Percentiles rank a stretch among this genome's conserved stretches.
These are phyloP conservation scores for Annona cherimola DNA, from an alignment of 164 flowering plant species.

Conservation along the genomic window DNA sequence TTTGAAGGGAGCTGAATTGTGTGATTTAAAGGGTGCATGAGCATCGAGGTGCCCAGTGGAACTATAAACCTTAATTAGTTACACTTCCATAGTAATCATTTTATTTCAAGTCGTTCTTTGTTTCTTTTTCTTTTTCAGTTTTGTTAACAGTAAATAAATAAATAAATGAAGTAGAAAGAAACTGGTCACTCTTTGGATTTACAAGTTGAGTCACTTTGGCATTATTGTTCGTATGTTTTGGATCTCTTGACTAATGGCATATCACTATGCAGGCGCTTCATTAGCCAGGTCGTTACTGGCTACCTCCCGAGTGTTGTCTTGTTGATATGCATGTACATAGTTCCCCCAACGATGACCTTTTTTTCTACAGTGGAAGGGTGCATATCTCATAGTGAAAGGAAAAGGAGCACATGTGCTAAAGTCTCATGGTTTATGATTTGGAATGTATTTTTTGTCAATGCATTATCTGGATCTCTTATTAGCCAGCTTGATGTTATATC, in stretches of 20 bases:
- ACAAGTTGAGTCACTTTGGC: background rate
- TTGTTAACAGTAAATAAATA: too few species aligned
- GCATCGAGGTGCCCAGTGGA: too few species aligned
- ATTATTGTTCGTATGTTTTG: background rate
- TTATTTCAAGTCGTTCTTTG: too few species aligned
- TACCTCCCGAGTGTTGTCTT: conserved; percentile 90
- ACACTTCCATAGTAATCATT: too few species aligned
- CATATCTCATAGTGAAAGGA: conserved; percentile 78
- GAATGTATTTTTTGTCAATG: conserved; percentile 92
- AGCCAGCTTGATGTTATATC: conserved; percentile 48
- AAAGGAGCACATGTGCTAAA: conserved; percentile 80
- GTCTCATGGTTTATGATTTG: conserved; percentile 76
- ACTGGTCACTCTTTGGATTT: background rate
- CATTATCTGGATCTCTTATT: conserved; percentile 65
- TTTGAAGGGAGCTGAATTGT: too few species aligned
- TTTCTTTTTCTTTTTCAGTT: too few species aligned
- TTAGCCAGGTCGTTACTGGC: conserved; percentile 71
- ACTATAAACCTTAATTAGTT: too few species aligned
- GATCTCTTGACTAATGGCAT: background rate
- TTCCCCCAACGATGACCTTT: conserved; percentile 84
- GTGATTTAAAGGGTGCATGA: too few species aligned
- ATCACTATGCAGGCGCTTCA: conserved; percentile 44
- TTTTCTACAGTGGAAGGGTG: conserved; percentile 79
- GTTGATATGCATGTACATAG: conserved; percentile 49
- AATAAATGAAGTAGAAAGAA: too few species aligned